phyloP scores from a whole-genome alignment of 129 eudicot species.

The Ambrosia trifida region DNA sequence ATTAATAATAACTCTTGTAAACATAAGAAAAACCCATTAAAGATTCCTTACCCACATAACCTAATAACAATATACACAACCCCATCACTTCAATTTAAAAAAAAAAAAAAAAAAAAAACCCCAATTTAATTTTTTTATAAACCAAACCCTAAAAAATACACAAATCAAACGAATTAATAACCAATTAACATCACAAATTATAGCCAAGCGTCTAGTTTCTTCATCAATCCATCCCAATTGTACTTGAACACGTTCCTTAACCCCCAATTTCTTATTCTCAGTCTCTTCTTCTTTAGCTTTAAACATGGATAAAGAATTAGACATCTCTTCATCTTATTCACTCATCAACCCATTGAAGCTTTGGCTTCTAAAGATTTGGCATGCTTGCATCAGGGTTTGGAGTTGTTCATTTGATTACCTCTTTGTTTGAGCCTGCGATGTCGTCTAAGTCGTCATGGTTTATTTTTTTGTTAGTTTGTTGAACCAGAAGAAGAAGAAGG shows the following conservation, averaged over 20 bases:
- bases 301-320: slow-evolving; percentile 75
- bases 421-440: slow-evolving; percentile 38
- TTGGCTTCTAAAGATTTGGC: slow-evolving; percentile 73
- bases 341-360: slow-evolving; percentile 71
- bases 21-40: too few relatives aligned
- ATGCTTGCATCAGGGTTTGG: slow-evolving; percentile 67
- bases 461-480: slow-evolving; percentile 3
- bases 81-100: background rate
- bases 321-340: slow-evolving; percentile 84
- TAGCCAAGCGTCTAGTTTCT: slow-evolving; percentile 82
- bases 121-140: background rate
- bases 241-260: slow-evolving; percentile 76
- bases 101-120: slow-evolving; percentile 5
- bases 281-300: slow-evolving; percentile 95
- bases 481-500: slow-evolving; percentile 26
- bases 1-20: too few relatives aligned
- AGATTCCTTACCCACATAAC: background rate
- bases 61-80: background rate
- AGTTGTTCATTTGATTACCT: slow-evolving; percentile 49
- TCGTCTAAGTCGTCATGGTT: slow-evolving; percentile 28
- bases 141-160: background rate
- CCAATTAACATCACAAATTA: slow-evolving; percentile 73
- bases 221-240: slow-evolving; percentile 92
- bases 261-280: slow-evolving; percentile 89
- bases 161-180: slow-evolving; percentile 14